Conservation (phyloP, 305 asterid genomes). For the Fraxinus dipetala region DNA sequence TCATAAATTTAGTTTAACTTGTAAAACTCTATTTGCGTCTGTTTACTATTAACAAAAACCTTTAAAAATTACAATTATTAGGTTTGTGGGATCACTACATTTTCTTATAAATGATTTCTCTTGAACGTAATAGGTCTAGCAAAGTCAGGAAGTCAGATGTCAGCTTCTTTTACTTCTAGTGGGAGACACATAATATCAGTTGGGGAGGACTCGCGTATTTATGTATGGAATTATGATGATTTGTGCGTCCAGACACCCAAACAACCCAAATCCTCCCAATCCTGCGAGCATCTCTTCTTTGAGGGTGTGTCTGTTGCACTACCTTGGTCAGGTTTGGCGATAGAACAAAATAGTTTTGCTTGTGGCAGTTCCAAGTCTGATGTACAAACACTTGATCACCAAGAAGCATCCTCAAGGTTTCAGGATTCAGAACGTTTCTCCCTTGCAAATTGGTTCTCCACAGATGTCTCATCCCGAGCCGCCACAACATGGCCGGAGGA, state of each 20-base stretch:
- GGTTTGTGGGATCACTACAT: not conserved
- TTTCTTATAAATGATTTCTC: conserved; percentile 2
- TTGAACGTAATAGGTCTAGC: conserved; percentile 41
- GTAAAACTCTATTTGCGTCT: not conserved
- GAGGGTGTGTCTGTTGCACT: conserved; percentile 52
- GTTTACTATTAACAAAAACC: not conserved
- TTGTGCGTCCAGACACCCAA: conserved; percentile 36
- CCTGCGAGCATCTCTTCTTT: conserved; percentile 62
- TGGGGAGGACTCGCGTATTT: conserved; percentile 69
- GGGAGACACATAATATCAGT: conserved; percentile 69
- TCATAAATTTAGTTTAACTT: not conserved
- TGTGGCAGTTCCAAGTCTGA: conserved; percentile 14
- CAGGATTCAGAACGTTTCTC: conserved; percentile 58
- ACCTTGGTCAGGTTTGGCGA: conserved; percentile 47
- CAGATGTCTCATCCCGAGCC: conserved; percentile 50
- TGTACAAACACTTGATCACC: conserved; percentile 15
- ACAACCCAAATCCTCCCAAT: conserved; percentile 49
- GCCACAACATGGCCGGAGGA: conserved; percentile 82
- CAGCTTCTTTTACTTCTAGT: conserved; percentile 58
- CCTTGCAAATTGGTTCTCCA: conserved; percentile 60
- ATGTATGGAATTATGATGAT: conserved; percentile 67
- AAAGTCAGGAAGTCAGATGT: conserved; percentile 65
- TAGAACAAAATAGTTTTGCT: not conserved
- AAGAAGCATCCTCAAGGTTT: conserved; percentile 23
- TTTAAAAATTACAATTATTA: not conserved